Percentiles rank a stretch among this genome's conserved stretches.
Conservation (phyloP, 2,329 filamentous ascomycete genomes). For the Stagonosporopsis tanaceti region DNA sequence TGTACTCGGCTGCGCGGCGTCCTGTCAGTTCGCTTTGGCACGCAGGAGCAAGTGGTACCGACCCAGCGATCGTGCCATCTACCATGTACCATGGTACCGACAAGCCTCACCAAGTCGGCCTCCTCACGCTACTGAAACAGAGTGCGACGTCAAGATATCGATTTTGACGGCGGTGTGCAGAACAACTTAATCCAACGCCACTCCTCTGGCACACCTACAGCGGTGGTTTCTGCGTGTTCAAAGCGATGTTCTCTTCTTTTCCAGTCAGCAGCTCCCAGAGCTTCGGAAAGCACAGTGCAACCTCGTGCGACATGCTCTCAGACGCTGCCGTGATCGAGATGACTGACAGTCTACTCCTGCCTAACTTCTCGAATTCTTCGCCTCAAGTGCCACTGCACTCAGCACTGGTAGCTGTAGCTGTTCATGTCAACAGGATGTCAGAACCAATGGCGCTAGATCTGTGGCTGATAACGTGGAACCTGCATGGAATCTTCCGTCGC, state of each 20-base stretch:
- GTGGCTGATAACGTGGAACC: slow-evolving; percentile 20
- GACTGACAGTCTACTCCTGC: background rate
- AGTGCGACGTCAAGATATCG: slow-evolving; percentile 13
- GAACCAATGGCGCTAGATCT: slow-evolving; percentile 11
- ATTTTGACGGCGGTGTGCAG: background rate
- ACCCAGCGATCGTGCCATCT: background rate
- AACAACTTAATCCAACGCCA: background rate
- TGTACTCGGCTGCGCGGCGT: slow-evolving; percentile 9
- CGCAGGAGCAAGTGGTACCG: slow-evolving; percentile 10
- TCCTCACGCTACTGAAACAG: slow-evolving; percentile 2
- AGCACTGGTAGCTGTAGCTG: background rate
- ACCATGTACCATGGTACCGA: background rate
- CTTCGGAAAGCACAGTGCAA: slow-evolving; percentile 1
- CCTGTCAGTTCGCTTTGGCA: slow-evolving; percentile 12
- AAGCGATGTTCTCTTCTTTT: too few species aligned
- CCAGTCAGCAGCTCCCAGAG: background rate
- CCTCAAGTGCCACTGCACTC: slow-evolving; percentile 1
- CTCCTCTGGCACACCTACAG: too few species aligned
- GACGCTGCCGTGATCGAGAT: background rate
- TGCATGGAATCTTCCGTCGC: slow-evolving; percentile 17
- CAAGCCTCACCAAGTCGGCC: background rate
- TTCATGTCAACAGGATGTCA: slow-evolving; percentile 15
- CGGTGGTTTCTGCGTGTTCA: too few species aligned
- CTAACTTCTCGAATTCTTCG: slow-evolving; percentile 5
- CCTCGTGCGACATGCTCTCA: background rate